Conservation (phyloP, 352 stramenopile species). For the Globisporangium perplexum region DNA sequence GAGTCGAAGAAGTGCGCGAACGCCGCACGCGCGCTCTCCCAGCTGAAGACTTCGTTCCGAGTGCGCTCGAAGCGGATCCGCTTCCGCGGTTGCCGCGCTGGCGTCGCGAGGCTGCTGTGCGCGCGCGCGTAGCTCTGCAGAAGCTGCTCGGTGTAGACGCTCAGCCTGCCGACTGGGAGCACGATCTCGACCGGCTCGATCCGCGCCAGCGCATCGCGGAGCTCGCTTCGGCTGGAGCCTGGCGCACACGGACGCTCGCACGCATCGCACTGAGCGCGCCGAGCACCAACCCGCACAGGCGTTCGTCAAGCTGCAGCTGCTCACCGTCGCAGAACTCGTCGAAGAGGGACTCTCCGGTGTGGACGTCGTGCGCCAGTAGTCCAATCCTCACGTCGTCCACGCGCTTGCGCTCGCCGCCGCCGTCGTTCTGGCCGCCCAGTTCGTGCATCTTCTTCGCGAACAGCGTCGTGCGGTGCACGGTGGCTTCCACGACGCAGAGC, state of each 20-base stretch:
- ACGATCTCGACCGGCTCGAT: slow-evolving; percentile 45
- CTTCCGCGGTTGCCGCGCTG: neutral
- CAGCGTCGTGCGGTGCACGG: slow-evolving; percentile 23
- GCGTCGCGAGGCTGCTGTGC: neutral
- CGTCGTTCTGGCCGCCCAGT: slow-evolving; percentile 15
- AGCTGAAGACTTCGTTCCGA: neutral
- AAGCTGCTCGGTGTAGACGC: slow-evolving; percentile 32
- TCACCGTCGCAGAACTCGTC: neutral
- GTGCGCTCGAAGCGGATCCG: neutral
- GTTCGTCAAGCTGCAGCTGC: slow-evolving; percentile 11
- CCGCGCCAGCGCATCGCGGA: slow-evolving; percentile 8
- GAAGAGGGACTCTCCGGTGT: neutral
- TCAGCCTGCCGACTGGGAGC: slow-evolving; percentile 27
- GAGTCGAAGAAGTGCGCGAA: neutral
- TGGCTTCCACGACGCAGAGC: slow-evolving; percentile 32
- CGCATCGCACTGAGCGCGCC: neutral
- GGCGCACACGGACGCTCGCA: neutral
- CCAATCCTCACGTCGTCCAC: neutral
- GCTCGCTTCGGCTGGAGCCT: neutral
- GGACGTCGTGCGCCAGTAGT: neutral
- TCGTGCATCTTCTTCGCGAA: slow-evolving; percentile 31
- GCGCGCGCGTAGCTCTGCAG: slow-evolving; percentile 22
- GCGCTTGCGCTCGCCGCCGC: neutral
- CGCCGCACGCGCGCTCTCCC: neutral
- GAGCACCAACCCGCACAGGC: too few species aligned